Evolutionary conservation across 306 rosid genomes (phyloP), one percentile per base, ranked within the genome.

Genomic region (Malus orientalis): DNA sequence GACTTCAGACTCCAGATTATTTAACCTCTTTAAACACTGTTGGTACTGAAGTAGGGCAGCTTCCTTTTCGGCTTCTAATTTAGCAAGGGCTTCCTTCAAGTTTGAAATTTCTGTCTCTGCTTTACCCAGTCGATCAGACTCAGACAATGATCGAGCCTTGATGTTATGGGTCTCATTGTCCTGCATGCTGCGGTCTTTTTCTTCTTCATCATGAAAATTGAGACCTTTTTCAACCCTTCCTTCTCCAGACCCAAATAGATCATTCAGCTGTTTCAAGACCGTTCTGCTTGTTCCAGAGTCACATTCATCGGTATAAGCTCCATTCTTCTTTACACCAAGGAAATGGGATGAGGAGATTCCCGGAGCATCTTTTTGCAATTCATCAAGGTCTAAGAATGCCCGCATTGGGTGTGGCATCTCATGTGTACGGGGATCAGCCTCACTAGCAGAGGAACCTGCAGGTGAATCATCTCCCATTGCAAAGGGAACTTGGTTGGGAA

Each of bases 21-120:
- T 89, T 76, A 90, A 75, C 74, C 90, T 88, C 80, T 90, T 90
- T 80, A 95, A 74, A 85, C 91, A 89, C 78, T 85, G 80, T 80
- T 85, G 89, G 81, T 92, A 92, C 85, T 85, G 91, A 84, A 86
- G 88, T 76, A 92, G 80, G 77, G 2, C 90, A 83, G 89, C 93
- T 82, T 96, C 99, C 90, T 92, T 91, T 86, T 96, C 99, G 3
- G 85, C 88, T 84, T 91, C 98, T 80, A 92, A 77, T 76, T 91
- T 88, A 58, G 87, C 83, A 74, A 96, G 92, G 76, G 89, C 83
- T 77, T 83, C 67, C 88, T 92, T 96, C 58, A 96, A 87, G 78
- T 92, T 85, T 71, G 77, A 80, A 75, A 92, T 92, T 81, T 91
- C 97, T 74, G 84, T 79, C 88, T 91, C 99, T 14, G 96, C 91